Conservation (phyloP, 176 grass and related monocot genomes). For the Oryza meridionalis region DNA sequence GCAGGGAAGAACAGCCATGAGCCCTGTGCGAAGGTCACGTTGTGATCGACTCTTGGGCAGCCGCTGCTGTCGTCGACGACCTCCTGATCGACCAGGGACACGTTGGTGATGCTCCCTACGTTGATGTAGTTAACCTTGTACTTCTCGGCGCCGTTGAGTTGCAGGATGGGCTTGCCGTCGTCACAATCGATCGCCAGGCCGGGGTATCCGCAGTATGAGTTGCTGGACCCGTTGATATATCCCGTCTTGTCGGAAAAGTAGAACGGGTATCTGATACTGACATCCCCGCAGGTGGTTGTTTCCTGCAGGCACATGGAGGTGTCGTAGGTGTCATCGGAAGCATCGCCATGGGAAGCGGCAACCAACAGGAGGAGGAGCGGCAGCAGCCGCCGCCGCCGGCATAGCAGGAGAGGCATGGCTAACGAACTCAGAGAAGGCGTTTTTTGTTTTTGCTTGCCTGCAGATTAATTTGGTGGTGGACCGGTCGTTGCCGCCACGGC, state of each 20-base stretch:
- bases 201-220: conserved; percentile 41
- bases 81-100: background rate
- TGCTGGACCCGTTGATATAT: background rate
- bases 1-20: background rate
- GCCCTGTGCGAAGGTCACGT: fast-evolving
- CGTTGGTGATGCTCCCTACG: background rate
- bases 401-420: background rate
- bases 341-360: background rate
- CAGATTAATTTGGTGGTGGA: background rate
- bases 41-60: conserved; percentile 3
- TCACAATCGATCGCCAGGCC: conserved; percentile 4
- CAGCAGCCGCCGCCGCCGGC: too few species aligned
- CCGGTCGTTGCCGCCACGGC: background rate
- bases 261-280: conserved; percentile 45
- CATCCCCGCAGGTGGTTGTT: background rate
- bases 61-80: fast-evolving
- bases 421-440: background rate
- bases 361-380: background rate
- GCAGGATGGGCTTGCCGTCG: background rate
- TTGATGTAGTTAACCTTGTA: conserved; percentile 14
- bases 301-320: background rate
- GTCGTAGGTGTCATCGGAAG: background rate
- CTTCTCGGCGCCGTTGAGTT: background rate
- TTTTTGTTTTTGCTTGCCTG: too few species aligned
- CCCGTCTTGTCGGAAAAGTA: fast-evolving